These are phyloP conservation scores for Amylocarpus encephaloides DNA, from an alignment of 2,329 filamentous ascomycete genomes.

Conservation along the genomic window DNA sequence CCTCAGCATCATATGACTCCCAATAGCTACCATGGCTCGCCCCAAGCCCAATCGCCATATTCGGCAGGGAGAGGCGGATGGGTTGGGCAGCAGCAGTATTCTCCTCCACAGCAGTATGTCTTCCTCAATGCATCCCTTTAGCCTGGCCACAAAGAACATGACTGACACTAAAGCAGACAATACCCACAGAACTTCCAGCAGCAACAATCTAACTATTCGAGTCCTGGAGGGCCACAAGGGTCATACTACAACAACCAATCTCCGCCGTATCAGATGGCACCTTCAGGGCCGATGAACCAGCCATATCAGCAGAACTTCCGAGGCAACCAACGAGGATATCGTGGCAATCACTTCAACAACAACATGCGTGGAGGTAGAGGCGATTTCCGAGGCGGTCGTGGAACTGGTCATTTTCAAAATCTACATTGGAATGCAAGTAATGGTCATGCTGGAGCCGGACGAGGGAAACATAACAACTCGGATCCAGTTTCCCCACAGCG, in stretches of 20 bases:
- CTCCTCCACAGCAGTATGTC: constrained; percentile 42
- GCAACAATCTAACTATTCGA: constrained; percentile 47
- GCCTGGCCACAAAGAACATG: neutral
- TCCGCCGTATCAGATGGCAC: constrained; percentile 49
- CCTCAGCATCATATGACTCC: constrained; percentile 50
- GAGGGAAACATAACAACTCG: constrained; percentile 37
- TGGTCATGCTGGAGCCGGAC: constrained; percentile 44
- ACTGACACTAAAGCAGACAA: neutral
- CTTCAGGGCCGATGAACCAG: constrained; percentile 49
- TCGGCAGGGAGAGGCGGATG: constrained; percentile 47
- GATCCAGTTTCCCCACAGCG: constrained; percentile 31
- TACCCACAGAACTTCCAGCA: constrained; percentile 51
- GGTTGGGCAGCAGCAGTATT: constrained; percentile 31
- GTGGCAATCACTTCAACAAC: constrained; percentile 50
- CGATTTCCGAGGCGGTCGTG: constrained; percentile 47
- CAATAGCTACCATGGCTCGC: constrained; percentile 51
- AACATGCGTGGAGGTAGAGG: constrained; percentile 32
- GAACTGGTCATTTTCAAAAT: constrained; percentile 53
- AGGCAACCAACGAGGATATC: constrained; percentile 50
- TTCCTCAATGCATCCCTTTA: neutral
- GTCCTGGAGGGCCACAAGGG: constrained; percentile 46
- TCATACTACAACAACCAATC: constrained; percentile 45
- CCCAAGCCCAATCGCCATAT: constrained; percentile 56
- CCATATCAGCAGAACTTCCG: constrained; percentile 36
- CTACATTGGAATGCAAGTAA: constrained; percentile 61